A percentile compares a stretch with the other conserved stretches of the same genome.
These are phyloP conservation scores for Actinomortierella wolfii DNA, from an alignment of 371 early-diverging fungal genomes.

Conservation along the genomic window DNA sequence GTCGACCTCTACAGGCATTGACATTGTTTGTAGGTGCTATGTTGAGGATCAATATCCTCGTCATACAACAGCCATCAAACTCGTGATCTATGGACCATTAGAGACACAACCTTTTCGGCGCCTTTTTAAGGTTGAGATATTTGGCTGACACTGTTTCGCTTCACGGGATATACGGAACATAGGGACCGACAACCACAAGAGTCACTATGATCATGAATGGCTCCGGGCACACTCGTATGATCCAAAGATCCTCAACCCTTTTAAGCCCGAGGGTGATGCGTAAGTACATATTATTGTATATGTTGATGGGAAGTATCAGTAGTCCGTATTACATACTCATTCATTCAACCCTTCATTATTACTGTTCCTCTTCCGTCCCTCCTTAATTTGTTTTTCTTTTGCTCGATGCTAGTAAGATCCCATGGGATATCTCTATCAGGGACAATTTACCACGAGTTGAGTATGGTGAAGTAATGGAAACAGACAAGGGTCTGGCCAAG, in stretches of 20 bases:
- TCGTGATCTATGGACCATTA: no score
- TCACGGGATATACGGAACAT: constrained; percentile 39
- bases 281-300: no score
- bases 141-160: background rate
- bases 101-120: no score
- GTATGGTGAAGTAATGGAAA: constrained; percentile 70
- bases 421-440: constrained; percentile 51
- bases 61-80: background rate
- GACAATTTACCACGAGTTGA: constrained; percentile 52
- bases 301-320: no score
- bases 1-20: constrained; percentile 44
- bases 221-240: constrained; percentile 74
- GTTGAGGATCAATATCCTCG: background rate
- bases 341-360: no score
- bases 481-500: constrained; percentile 68
- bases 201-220: constrained; percentile 68
- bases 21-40: constrained; percentile 37
- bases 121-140: background rate
- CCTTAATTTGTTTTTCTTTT: background rate
- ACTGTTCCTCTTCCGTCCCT: background rate
- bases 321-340: no score
- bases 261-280: constrained; percentile 33
- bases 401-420: constrained; percentile 18
- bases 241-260: constrained; percentile 49
- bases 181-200: constrained; percentile 59